Base-by-base conservation (phyloP, 23 red algal species). In the Pyropia yezoensis region DNA sequence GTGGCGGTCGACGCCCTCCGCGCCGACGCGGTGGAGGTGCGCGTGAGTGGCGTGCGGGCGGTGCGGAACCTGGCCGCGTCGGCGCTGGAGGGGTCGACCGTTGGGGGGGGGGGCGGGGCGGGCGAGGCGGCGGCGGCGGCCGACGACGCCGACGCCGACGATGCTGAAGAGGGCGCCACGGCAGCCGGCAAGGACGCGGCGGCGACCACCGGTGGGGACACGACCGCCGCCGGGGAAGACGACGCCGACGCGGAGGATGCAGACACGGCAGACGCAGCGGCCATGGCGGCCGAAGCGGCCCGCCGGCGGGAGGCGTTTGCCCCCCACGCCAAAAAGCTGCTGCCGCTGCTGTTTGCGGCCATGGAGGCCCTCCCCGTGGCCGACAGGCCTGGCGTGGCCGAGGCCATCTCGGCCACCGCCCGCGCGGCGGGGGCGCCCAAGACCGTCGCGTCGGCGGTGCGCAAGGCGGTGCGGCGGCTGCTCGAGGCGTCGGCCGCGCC, bases 241-340 rank as follows among this genome's bases (percentile, higher is more conserved):
- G 39, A 47, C 11, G 11, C 39, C 39, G 39, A 47, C 39, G 39
- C 7, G 6, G 39, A 47, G 0, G 39, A 47, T 3, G 6, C 39
- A 6, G 39, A 13, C 11, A 47, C 39, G 39, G 39, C 39, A 6
- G 39, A 47, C 39, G 39, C 39, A 8, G 39, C 39, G 8, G 30
- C 30, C 5, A 71, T 54, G 52, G 82, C 68, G 14, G 28, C 69
- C 18, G 12, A 15, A 6, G 26, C 52, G 28, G 56, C 49, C 18
- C 54, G 28, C 19, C 59, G 22, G 7, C 50, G 33, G 16, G 11
- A 6, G 25, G 62, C 62, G 3, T 87, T 87, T 61, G 65, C 57
- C 49, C 65, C 30, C 52, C 62, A 72, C 30, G 32, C 76, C n/a
- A 87, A 87, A 56, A 87, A 87, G 57, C 52, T 76, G 18, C 69